Evolutionary conservation across 148 eudicot species (phyloP), one percentile per base, ranked within the genome.

Genomic region (Arctostaphylos glauca): DNA sequence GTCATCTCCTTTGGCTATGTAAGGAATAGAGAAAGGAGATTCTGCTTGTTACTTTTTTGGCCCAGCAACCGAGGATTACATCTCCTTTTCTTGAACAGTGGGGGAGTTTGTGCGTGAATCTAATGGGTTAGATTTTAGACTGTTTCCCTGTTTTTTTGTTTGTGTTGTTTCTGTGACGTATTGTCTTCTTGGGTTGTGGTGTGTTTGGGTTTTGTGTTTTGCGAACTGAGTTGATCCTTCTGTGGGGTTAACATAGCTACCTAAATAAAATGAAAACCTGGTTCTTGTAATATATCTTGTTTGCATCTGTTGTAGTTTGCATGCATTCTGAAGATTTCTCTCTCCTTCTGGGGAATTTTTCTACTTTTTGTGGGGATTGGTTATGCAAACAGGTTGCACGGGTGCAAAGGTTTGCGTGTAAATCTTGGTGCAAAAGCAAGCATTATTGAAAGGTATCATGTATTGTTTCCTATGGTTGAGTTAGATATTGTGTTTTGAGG

Each of bases 91-190:
- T 82, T 72, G n/a, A 59, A 49, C 62, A 12, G 75, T 76, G 31
- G 83, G 80, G 88, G 87, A 81, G 92, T 92, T 92, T 90, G 94
- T 92, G 92, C 88, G 91, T 89, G 94, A 89, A 90, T 91, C 92
- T 92, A 92, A 92, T 83, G 83, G 85, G 80, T 73, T 80, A 10
- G 15, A n/a, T 50, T 50, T 74, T 23, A 4, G 19, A 47, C 49
- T 74, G 54, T 74, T 10, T 74, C 38, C n/a, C n/a, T n/a, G n/a
- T n/a, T n/a, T n/a, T n/a, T n/a, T n/a, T n/a, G n/a, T n/a, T n/a
- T n/a, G n/a, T n/a, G n/a, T n/a, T 48, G 55, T 21, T 67, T 66
- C 71, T 67, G 9, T 67, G 72, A 67, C 9, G 31, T 67, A 13
- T 13, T 44, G 54, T 74, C 38, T 74, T 73, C 21, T 18, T 47